phyloP scores from a whole-genome alignment of 2,329 filamentous ascomycete genomes.

The Microcyclosporella mali region DNA sequence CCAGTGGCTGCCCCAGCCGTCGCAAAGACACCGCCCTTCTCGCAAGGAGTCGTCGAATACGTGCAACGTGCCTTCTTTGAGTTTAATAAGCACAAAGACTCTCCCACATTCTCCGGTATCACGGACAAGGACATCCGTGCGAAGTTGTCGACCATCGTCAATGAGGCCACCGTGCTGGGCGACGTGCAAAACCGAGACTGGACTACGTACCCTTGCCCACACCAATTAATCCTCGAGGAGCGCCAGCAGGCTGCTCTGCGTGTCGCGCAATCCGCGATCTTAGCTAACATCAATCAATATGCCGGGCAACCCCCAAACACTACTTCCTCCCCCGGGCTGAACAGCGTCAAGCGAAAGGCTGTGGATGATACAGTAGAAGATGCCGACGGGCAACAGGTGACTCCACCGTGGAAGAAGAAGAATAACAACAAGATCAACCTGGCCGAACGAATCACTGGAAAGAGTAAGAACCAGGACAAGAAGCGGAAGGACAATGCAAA shows the following conservation, averaged over 20 bases:
- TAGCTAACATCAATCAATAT: conserved; percentile 26
- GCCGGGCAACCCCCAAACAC: conserved; percentile 4
- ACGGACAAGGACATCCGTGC: conserved; percentile 64
- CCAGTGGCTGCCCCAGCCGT: conserved; percentile 12
- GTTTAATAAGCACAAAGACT: conserved; percentile 49
- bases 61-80: conserved; percentile 79
- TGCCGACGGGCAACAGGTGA: conserved; percentile 43
- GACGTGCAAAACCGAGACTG: conserved; percentile 72
- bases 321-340: conserved; percentile 5
- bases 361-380: conserved; percentile 53
- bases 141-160: conserved; percentile 81
- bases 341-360: conserved; percentile 76
- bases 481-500: conserved; percentile 39
- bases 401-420: conserved; percentile 70
- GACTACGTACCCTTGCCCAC: conserved; percentile 75
- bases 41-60: conserved; percentile 74
- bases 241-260: conserved; percentile 45
- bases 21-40: conserved; percentile 54
- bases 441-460: conserved; percentile 69
- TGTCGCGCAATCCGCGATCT: conserved; percentile 19
- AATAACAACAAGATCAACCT: conserved; percentile 51
- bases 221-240: conserved; percentile 71
- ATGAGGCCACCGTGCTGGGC: conserved; percentile 64
- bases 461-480: conserved; percentile 44
- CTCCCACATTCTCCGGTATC: conserved; percentile 36